Percentiles rank a stretch among this genome's conserved stretches.
Conservation (phyloP, 1,139 yeast species). For the Insectozyma bohioensis region DNA sequence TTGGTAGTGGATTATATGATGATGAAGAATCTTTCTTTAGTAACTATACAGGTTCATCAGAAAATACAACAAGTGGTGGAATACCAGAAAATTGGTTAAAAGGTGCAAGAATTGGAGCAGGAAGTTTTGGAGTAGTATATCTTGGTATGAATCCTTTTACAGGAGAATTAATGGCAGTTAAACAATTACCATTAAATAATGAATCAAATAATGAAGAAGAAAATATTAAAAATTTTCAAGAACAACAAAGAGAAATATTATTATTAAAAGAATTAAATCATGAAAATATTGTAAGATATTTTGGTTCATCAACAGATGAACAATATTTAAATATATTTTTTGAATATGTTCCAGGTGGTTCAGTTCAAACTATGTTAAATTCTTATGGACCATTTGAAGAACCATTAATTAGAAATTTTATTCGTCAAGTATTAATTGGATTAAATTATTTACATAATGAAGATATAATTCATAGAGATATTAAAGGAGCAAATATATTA, state of each 20-base stretch:
- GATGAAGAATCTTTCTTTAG: constrained; percentile 12
- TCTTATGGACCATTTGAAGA: constrained; percentile 93
- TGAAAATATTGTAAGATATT: constrained; percentile 87
- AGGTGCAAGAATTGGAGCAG: constrained; percentile 92
- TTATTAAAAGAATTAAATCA: constrained; percentile 79
- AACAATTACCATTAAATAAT: constrained; percentile 76
- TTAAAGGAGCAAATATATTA: constrained; percentile 88
- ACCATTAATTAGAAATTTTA: constrained; percentile 79
- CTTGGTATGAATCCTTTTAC: constrained; percentile 89
- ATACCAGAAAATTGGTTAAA: constrained; percentile 84
- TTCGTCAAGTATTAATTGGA: constrained; percentile 82
- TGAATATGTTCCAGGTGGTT: constrained; percentile 97
- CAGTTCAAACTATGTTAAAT: constrained; percentile 80
- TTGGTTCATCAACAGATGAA: constrained; percentile 80
- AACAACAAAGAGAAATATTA: constrained; percentile 85
- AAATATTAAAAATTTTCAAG: constrained; percentile 57
- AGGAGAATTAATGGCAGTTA: constrained; percentile 96
- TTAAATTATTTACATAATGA: constrained; percentile 76
- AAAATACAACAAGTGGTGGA: constrained; percentile 19
- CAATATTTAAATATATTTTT: constrained; percentile 75
- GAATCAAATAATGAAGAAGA: constrained; percentile 29
- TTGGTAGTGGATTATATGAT: not conserved
- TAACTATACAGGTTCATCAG: not conserved
- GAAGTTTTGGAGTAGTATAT: constrained; percentile 92
- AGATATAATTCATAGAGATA: constrained; percentile 86